Conservation (phyloP, 805 yeast species). For the Schwanniomyces sp. region DNA sequence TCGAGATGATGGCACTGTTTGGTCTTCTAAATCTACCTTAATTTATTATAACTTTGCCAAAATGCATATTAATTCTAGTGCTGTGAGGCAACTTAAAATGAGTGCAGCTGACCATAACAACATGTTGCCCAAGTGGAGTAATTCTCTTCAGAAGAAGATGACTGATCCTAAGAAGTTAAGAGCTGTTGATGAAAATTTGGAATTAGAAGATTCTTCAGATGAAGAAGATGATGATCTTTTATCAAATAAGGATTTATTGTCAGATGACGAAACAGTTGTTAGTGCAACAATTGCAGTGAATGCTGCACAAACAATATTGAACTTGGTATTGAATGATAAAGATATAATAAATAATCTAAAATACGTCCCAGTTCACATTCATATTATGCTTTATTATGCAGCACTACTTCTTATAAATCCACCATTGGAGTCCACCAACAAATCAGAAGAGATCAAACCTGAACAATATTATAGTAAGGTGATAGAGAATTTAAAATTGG, state of each 20-base stretch:
- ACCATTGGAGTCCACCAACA: slow-evolving; percentile 29
- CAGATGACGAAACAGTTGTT: slow-evolving; percentile 33
- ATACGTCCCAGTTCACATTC: slow-evolving; percentile 72
- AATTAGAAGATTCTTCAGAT: slow-evolving; percentile 13
- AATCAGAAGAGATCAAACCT: slow-evolving; percentile 21
- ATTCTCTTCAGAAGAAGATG: background rate
- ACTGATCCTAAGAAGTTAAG: slow-evolving; percentile 1
- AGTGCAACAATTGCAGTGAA: slow-evolving; percentile 53
- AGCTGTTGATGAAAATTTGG: slow-evolving; percentile 13
- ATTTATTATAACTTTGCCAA: slow-evolving; percentile 74
- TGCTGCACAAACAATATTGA: slow-evolving; percentile 64
- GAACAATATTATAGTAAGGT: slow-evolving; percentile 23
- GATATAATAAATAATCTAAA: slow-evolving; percentile 57
- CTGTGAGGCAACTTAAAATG: slow-evolving; percentile 42
- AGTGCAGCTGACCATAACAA: slow-evolving; percentile 22
- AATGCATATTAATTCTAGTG: slow-evolving; percentile 63
- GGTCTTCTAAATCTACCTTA: slow-evolving; percentile 71
- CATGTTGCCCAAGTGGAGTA: slow-evolving; percentile 35
- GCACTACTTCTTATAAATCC: slow-evolving; percentile 56
- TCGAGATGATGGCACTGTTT: slow-evolving; percentile 50
- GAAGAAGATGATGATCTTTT: slow-evolving; percentile 33
- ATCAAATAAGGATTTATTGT: slow-evolving; percentile 28
- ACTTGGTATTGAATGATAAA: slow-evolving; percentile 55
- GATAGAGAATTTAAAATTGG: slow-evolving; percentile 40
- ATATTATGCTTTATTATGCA: slow-evolving; percentile 69